Conservation (phyloP, 306 rosid species). For the Vicia faba region DNA sequence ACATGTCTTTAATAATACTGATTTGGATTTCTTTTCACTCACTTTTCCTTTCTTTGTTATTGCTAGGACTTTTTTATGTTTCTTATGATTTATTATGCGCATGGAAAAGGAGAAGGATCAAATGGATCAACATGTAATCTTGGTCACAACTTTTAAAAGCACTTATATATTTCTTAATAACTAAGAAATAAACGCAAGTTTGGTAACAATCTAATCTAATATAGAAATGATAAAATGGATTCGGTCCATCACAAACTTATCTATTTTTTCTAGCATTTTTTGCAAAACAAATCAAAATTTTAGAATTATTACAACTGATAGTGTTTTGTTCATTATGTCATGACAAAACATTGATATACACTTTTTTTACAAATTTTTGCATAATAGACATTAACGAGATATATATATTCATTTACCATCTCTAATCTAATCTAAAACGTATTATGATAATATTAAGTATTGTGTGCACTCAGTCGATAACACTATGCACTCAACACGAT, state of each 20-base stretch:
- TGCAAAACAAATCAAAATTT: too few species aligned
- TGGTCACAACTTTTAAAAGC: conserved; percentile 38
- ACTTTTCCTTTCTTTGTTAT: neutral
- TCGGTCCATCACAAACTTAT: neutral
- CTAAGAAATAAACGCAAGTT: conserved; percentile 17
- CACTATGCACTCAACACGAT: too few species aligned
- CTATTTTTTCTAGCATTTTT: neutral
- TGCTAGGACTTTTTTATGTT: conserved; percentile 4
- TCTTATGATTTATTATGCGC: conserved; percentile 26
- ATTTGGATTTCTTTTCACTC: neutral
- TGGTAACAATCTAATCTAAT: neutral
- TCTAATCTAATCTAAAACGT: too few species aligned
- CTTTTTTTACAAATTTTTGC: too few species aligned
- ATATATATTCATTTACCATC: too few species aligned
- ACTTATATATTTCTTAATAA: conserved; percentile 37
- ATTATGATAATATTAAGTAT: too few species aligned
- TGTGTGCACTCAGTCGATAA: too few species aligned
- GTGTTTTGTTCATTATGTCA: too few species aligned
- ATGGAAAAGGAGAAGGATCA: conserved; percentile 1
- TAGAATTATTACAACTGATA: too few species aligned
- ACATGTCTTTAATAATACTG: conserved; percentile 23
- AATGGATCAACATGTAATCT: conserved; percentile 21
- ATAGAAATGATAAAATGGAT: neutral
- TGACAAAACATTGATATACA: too few species aligned
- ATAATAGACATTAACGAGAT: too few species aligned